Evolutionary conservation across 257 asterid species (phyloP).

Genomic region (Agastache rugosa): DNA sequence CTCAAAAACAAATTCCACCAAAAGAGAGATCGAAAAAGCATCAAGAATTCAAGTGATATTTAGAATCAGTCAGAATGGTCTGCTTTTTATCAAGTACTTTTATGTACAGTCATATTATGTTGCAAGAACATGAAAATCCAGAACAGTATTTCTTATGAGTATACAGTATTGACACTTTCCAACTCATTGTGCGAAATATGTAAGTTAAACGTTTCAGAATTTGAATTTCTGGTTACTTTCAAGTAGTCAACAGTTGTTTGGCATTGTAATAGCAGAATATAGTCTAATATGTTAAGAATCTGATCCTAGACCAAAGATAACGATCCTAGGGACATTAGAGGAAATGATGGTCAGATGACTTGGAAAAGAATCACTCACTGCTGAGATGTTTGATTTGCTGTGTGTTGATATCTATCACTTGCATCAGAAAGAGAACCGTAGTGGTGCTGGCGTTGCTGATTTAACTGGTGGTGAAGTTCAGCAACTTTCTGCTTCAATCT

Average conservation of each 20-base stretch:
- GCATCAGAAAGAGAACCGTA: conserved; percentile 82
- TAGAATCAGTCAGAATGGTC: not conserved
- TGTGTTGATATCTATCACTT: conserved; percentile 63
- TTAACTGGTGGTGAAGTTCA: conserved; percentile 93
- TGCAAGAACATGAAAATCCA: not conserved
- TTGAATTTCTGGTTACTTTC: not conserved
- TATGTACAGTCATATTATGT: not conserved
- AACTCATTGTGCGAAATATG: not conserved
- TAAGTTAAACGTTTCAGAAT: not conserved
- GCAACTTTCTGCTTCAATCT: conserved; percentile 98
- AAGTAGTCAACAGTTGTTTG: conserved; percentile 4
- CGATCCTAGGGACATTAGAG: not conserved
- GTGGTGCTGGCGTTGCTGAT: conserved; percentile 95
- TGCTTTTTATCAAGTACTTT: not conserved
- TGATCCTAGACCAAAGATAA: not conserved
- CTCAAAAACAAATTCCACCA: not conserved
- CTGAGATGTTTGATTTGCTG: conserved; percentile 62
- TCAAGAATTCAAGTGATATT: not conserved
- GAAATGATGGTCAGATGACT: not conserved
- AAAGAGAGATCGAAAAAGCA: not conserved
- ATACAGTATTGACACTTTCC: not conserved
- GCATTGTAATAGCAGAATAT: not conserved
- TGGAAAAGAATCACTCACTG: conserved; percentile 56
- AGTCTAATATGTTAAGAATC: conserved; percentile 18
- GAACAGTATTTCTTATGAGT: not conserved